Conservation (phyloP, 129 eudicot species). For the Sambucus nigra region DNA sequence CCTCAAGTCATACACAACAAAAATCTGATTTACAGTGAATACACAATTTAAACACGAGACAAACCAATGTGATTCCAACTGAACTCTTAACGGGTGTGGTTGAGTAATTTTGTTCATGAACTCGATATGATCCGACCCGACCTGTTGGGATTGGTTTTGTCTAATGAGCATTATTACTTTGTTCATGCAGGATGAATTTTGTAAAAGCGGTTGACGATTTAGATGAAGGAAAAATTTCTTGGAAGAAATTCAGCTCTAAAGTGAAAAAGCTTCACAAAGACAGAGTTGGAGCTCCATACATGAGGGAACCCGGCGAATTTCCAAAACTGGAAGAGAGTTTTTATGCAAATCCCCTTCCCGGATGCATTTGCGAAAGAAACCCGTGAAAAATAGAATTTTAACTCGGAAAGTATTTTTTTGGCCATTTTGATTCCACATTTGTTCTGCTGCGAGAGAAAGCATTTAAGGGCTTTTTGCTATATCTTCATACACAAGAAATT, state of each 20-base stretch:
- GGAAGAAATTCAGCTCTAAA: conserved; percentile 71
- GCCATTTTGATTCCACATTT: neutral
- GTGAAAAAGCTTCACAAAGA: conserved; percentile 76
- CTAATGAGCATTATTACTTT: conserved; percentile 3
- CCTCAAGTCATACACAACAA: no score
- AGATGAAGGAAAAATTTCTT: conserved; percentile 60
- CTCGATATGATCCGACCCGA: neutral
- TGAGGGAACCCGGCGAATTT: conserved; percentile 78
- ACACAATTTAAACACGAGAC: no score
- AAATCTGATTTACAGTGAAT: no score
- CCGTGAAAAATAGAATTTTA: conserved; percentile 27
- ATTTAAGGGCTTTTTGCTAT: neutral
- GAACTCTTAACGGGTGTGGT: no score
- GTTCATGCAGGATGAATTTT: conserved; percentile 67
- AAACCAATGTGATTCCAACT: no score
- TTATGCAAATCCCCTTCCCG: conserved; percentile 94
- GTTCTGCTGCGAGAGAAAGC: neutral
- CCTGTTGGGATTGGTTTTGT: no score
- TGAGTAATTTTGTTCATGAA: no score
- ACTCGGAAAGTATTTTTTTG: neutral
- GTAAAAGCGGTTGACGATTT: conserved; percentile 66
- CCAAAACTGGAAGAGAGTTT: conserved; percentile 98
- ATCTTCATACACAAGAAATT: neutral
- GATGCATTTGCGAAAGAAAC: conserved; percentile 65
- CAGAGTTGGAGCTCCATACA: conserved; percentile 69